phyloP scores from a whole-genome alignment of 306 rosid genomes.

The Gillenia trifoliata region DNA sequence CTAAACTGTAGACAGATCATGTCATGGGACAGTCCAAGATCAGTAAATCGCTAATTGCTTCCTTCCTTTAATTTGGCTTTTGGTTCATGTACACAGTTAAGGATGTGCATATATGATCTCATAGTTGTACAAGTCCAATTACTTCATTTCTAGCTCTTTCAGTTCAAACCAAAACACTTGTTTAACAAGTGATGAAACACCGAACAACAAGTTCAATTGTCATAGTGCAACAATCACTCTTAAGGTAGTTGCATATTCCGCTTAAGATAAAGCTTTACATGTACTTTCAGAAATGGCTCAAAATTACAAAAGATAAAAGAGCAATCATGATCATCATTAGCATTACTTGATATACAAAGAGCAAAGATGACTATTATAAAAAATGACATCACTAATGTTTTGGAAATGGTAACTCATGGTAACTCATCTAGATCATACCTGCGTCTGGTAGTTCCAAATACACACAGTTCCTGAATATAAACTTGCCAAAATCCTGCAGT shows the following conservation, averaged over 20 bases:
- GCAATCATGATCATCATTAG: not conserved
- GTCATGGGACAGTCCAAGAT: not conserved
- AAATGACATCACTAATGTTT: not conserved
- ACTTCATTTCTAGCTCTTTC: not conserved
- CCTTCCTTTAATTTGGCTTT: not conserved
- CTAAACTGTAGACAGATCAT: not conserved
- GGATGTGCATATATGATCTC: not conserved
- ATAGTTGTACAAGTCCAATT: not conserved
- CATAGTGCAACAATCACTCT: not conserved
- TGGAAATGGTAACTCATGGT: not conserved
- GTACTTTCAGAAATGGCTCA: not conserved
- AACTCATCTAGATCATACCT: constrained; percentile 39
- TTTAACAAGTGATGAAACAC: not conserved
- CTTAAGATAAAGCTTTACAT: not conserved
- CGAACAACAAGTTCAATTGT: not conserved
- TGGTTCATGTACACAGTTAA: not conserved
- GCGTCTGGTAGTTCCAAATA: constrained; percentile 98
- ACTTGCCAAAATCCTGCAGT: constrained; percentile 92
- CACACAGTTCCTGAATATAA: constrained; percentile 96
- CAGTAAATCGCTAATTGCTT: not conserved
- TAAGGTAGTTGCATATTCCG: not conserved
- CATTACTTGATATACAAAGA: not conserved
- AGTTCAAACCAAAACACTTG: not conserved
- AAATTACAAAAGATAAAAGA: not conserved
- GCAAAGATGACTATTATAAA: not conserved